These are phyloP conservation scores for Cryptosporidium ubiquitum DNA, from an alignment of 169 alveolate genomes.

Conservation along the genomic window DNA sequence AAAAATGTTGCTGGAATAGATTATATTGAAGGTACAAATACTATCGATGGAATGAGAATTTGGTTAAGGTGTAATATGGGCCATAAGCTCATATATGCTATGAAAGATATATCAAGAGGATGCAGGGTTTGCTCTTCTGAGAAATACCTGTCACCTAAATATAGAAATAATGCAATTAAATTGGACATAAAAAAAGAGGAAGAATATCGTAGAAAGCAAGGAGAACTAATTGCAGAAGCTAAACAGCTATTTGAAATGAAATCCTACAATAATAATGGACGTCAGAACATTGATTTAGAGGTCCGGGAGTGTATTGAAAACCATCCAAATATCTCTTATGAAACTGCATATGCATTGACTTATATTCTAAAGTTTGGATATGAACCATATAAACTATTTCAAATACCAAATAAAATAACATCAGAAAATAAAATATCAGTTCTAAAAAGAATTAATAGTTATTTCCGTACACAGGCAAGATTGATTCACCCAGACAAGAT, in stretches of 20 bases:
- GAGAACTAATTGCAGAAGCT: constrained; percentile 67
- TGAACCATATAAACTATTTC: constrained; percentile 60
- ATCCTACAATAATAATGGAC: not conserved
- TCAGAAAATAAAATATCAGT: constrained; percentile 17
- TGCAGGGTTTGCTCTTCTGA: constrained; percentile 69
- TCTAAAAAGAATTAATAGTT: constrained; percentile 29
- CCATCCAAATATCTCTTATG: constrained; percentile 26
- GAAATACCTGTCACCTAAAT: constrained; percentile 62
- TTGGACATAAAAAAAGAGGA: constrained; percentile 54
- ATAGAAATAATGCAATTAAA: constrained; percentile 53
- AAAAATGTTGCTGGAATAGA: constrained; percentile 42
- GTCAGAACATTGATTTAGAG: not conserved
- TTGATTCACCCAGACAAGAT: constrained; percentile 63
- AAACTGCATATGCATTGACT: constrained; percentile 46
- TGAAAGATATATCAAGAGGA: constrained; percentile 51
- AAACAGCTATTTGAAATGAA: constrained; percentile 21
- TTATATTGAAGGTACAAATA: constrained; percentile 24
- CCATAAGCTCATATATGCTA: constrained; percentile 40
- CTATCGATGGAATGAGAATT: constrained; percentile 47
- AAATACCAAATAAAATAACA: constrained; percentile 30
- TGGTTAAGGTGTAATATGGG: constrained; percentile 74
- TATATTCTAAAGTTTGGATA: constrained; percentile 18
- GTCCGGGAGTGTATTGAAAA: constrained; percentile 17
- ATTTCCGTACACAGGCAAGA: constrained; percentile 58
- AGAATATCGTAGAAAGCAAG: constrained; percentile 62